Evolutionary conservation across 352 stramenopile genomes (phyloP).

Genomic region (Pythium guiyangense): DNA sequence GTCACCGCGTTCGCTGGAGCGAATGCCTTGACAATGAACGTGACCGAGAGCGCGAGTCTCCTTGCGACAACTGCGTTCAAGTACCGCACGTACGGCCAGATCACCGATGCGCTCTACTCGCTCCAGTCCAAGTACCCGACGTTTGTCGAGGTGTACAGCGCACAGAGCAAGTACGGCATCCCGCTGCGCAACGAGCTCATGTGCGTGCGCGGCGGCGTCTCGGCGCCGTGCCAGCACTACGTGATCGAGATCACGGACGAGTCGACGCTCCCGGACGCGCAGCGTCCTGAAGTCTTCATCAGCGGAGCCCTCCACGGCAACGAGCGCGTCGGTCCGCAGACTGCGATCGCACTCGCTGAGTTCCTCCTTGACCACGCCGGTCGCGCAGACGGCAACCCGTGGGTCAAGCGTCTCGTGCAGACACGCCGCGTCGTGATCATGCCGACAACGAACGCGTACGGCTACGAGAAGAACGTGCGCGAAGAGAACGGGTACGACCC

Average conservation of each 20-base stretch:
- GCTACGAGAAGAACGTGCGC: constrained; percentile 80
- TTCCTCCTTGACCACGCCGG: constrained; percentile 55
- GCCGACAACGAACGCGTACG: constrained; percentile 91
- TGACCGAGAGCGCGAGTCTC: background rate
- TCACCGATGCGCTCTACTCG: constrained; percentile 50
- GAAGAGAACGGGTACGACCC: constrained; percentile 88
- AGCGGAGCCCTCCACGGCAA: constrained; percentile 93
- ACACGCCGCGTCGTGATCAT: constrained; percentile 77
- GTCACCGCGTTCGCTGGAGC: background rate
- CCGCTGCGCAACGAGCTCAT: constrained; percentile 41
- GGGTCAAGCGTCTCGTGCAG: constrained; percentile 73
- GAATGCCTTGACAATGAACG: background rate
- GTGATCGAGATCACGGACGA: constrained; percentile 85
- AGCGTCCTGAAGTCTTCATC: constrained; percentile 92
- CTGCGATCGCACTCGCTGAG: constrained; percentile 68
- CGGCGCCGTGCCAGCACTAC: constrained; percentile 62
- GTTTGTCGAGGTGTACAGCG: constrained; percentile 75
- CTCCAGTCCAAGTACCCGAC: constrained; percentile 54
- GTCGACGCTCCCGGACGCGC: constrained; percentile 42
- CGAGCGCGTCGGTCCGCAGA: constrained; percentile 89
- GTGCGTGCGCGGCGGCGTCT: constrained; percentile 36
- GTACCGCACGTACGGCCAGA: constrained; percentile 70
- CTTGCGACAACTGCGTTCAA: constrained; percentile 18
- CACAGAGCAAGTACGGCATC: constrained; percentile 73
- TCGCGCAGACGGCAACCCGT: constrained; percentile 36